phyloP scores from a whole-genome alignment of 2,329 filamentous ascomycete species.

The Arthroderma uncinatum region DNA sequence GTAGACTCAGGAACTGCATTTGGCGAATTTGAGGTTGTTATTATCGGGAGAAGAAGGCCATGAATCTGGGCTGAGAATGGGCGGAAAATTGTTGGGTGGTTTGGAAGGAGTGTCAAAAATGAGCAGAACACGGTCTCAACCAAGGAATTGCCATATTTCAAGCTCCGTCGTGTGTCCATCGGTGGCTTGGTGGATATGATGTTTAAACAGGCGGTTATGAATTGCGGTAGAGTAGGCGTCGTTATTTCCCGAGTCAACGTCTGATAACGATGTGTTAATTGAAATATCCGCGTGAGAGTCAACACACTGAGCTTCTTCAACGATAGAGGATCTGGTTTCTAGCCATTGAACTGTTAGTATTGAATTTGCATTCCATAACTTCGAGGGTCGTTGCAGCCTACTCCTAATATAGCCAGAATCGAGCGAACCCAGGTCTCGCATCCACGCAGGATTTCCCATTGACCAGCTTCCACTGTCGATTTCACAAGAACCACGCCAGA shows the following conservation, averaged over 20 bases:
- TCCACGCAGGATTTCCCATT: conserved; percentile 67
- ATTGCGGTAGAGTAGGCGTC: conserved; percentile 65
- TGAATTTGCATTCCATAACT: background rate
- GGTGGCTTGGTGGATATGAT: conserved; percentile 43
- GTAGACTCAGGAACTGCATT: conserved; percentile 43
- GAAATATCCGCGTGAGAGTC: conserved; percentile 71
- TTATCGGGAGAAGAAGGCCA: conserved; percentile 46
- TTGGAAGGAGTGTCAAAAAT: conserved; percentile 60
- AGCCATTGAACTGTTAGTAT: background rate
- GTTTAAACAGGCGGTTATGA: conserved; percentile 61
- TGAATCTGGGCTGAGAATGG: conserved; percentile 61
- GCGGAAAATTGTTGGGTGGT: conserved; percentile 73
- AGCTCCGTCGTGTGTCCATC: conserved; percentile 26
- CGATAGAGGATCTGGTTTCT: conserved; percentile 67
- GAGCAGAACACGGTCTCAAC: conserved; percentile 60
- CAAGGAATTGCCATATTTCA: conserved; percentile 38
- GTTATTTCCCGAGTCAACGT: conserved; percentile 79
- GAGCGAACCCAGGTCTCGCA: conserved; percentile 65
- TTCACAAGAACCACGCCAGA: conserved; percentile 69
- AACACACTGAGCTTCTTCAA: conserved; percentile 68
- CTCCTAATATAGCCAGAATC: conserved; percentile 63
- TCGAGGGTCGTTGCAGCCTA: conserved; percentile 26
- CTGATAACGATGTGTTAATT: conserved; percentile 67
- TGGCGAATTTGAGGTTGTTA: conserved; percentile 52
- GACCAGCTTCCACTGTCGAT: conserved; percentile 67